Evolutionary conservation across 1,139 yeast genomes (phyloP), one percentile per base, ranked within the genome.

Genomic region (Torulaspora globosa): DNA sequence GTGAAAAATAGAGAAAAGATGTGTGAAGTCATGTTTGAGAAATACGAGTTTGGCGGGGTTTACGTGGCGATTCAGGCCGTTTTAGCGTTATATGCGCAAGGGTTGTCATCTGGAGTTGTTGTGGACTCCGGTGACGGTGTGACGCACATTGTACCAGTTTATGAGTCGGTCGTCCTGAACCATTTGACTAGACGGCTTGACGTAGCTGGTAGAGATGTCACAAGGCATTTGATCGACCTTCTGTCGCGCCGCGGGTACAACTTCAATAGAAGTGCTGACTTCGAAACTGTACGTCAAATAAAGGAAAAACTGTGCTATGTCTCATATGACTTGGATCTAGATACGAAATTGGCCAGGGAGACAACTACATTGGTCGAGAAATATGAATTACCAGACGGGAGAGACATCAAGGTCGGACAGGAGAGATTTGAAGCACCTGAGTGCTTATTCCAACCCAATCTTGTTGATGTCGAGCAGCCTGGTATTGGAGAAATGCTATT

Each of bases 41-140:
- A 87, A 66, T 92, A 92, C 68, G 84, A 85, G 52, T 92, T 92
- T 68, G 94, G 94, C 39, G 97, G 97, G 21, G 97, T 92, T 24
- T 92, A 92, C 60, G 98, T 92, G 36, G 97, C 98, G 14, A 92
- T 92, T 62, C 98, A 92, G 72, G 98, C 98, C 1, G 98, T 92
- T 12, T 77, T 92, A 64, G 97, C 98, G 0, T 76, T 92, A 48
- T 94, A 92, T 59, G 98, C 98, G 1, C 98, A 94, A 70, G 97
- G 97, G 48, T 76, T 92, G 58, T 84, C 95, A 32, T 86, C 96
- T 0, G 98, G 98, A 57, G 98, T 92, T n/a, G 98, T 92, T 47
- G 97, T 92, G 26, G 98, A 92, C 68, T 88, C 97, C 3, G 90
- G 92, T 61, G 92, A 83, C 61, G 92, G 92, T 71, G 99, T 92